A percentile compares a stretch with the other conserved stretches of the same genome.
phyloP scores from a whole-genome alignment of 2,329 filamentous ascomycete species.

The Aspergillus ustus region DNA sequence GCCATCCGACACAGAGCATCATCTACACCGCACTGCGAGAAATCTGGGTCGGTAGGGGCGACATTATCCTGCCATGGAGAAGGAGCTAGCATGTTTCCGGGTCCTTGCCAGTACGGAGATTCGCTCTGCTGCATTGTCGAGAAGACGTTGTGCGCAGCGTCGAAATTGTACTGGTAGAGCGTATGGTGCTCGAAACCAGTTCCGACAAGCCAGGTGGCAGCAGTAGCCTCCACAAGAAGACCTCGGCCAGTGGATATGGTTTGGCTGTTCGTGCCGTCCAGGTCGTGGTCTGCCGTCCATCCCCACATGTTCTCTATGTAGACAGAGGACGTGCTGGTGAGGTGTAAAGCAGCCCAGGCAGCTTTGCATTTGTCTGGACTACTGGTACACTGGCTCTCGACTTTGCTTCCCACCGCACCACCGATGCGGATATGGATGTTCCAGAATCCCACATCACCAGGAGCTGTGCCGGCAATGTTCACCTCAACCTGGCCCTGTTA shows the following conservation, averaged over 20 bases:
- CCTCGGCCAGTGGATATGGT: slow-evolving; percentile 47
- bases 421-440: slow-evolving; percentile 54
- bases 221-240: slow-evolving; percentile 46
- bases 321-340: slow-evolving; percentile 50
- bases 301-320: slow-evolving; percentile 61
- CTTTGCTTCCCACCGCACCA: slow-evolving; percentile 47
- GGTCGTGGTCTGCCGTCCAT: slow-evolving; percentile 55
- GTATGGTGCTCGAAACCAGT: slow-evolving; percentile 54
- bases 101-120: slow-evolving; percentile 39
- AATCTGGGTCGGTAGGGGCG: slow-evolving; percentile 31
- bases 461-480: slow-evolving; percentile 53
- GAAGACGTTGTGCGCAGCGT: slow-evolving; percentile 48
- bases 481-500: slow-evolving; percentile 46
- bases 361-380: slow-evolving; percentile 50
- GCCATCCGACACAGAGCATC: slow-evolving; percentile 45
- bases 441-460: slow-evolving; percentile 58
- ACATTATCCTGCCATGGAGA: slow-evolving; percentile 32
- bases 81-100: slow-evolving; percentile 35
- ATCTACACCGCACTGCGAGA: slow-evolving; percentile 32
- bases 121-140: slow-evolving; percentile 41
- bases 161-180: slow-evolving; percentile 55
- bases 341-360: slow-evolving; percentile 56
- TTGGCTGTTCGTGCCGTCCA: slow-evolving; percentile 44
- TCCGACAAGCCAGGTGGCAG: slow-evolving; percentile 51
- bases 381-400: slow-evolving; percentile 43